These are phyloP conservation scores for Macrophomina phaseolina DNA, from an alignment of 2,329 filamentous ascomycete genomes.

Conservation along the genomic window DNA sequence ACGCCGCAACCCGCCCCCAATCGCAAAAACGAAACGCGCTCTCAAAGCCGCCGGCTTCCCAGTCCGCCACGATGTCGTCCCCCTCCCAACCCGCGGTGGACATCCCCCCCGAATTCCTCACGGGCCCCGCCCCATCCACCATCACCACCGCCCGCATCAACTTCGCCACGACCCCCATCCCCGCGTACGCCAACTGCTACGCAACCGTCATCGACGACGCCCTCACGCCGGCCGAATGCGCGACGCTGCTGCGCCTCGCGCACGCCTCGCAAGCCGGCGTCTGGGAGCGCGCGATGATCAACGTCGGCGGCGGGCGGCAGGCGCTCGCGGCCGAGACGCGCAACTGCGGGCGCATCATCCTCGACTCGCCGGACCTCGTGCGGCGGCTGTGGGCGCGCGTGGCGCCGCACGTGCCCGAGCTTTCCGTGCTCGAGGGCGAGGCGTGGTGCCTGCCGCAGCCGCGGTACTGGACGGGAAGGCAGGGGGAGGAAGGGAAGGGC, in stretches of 20 bases:
- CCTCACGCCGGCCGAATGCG: constrained; percentile 68
- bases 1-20: not conserved
- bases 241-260: constrained; percentile 37
- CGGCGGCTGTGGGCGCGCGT: constrained; percentile 67
- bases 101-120: constrained; percentile 56
- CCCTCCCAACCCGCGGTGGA: not conserved
- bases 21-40: not conserved
- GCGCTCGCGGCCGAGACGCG: constrained; percentile 62
- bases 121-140: constrained; percentile 48
- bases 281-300: constrained; percentile 74
- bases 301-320: constrained; percentile 67
- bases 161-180: constrained; percentile 50
- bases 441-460: constrained; percentile 12
- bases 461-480: not conserved
- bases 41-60: not conserved
- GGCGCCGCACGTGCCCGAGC: constrained; percentile 51
- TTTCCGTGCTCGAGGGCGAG: constrained; percentile 44
- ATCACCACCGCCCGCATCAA: constrained; percentile 59
- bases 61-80: not conserved
- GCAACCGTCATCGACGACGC: constrained; percentile 69
- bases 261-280: constrained; percentile 36
- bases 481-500: not conserved
- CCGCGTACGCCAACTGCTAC: constrained; percentile 60
- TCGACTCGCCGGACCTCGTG: constrained; percentile 68
- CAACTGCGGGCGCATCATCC: constrained; percentile 78